These are phyloP conservation scores for Diaporthe nobilis DNA, from an alignment of 2,329 filamentous ascomycete species.

Conservation along the genomic window DNA sequence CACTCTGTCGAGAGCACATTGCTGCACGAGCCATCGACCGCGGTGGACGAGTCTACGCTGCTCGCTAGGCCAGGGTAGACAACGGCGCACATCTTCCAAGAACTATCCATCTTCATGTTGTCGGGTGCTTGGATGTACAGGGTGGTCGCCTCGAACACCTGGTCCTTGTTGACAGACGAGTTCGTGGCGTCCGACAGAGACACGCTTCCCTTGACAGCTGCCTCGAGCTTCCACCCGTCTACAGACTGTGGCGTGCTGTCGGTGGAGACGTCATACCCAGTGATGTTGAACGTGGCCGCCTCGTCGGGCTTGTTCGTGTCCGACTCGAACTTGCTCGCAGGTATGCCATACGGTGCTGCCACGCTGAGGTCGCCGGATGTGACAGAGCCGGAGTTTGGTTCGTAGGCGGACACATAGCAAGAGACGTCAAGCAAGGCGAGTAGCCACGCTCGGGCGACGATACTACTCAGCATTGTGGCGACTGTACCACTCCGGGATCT, in stretches of 20 bases:
- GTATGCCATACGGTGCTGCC: conserved; percentile 31
- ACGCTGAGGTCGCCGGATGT: conserved; percentile 14
- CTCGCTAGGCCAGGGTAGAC: conserved; percentile 31
- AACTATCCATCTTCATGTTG: conserved; percentile 9
- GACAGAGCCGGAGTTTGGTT: conserved; percentile 21
- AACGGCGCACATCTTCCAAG: conserved; percentile 36
- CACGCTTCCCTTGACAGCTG: conserved; percentile 28
- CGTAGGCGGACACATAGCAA: conserved; percentile 1
- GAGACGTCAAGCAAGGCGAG: background rate
- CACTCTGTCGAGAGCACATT: conserved; percentile 16
- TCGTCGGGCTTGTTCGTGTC: conserved; percentile 26
- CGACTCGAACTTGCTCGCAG: conserved; percentile 30
- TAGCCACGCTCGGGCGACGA: background rate
- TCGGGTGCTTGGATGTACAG: conserved; percentile 28
- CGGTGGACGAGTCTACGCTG: background rate
- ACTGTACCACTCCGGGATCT: background rate
- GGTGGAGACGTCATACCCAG: conserved; percentile 34
- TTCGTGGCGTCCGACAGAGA: conserved; percentile 33
- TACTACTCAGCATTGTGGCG: conserved; percentile 6
- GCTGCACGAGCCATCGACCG: conserved; percentile 27
- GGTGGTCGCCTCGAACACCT: conserved; percentile 35
- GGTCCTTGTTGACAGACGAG: conserved; percentile 13
- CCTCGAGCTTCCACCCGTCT: conserved; percentile 35
- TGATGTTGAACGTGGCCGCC: conserved; percentile 31
- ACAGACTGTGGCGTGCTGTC: conserved; percentile 8